Conservation (phyloP, 1,284 basidiomycete genomes). For the Heterobasidion parviporum region DNA sequence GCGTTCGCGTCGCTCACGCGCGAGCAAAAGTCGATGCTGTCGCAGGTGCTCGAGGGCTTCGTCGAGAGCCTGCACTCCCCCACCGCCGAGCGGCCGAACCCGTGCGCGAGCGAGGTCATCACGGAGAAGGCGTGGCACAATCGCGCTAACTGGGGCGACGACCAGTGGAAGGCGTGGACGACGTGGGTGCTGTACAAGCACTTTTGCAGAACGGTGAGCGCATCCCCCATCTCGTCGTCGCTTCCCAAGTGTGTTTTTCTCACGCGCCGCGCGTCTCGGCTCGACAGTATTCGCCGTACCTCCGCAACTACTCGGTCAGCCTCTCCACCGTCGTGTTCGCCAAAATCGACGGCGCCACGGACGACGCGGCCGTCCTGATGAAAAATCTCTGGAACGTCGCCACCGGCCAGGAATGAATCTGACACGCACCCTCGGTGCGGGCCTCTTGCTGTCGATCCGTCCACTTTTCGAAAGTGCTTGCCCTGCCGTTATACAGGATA, state of each 20-base stretch:
- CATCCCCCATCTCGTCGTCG: not conserved
- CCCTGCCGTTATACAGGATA: too few species aligned
- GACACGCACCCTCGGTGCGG: too few species aligned
- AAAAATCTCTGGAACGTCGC: conserved; percentile 64
- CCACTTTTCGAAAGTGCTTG: too few species aligned
- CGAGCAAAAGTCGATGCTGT: conserved; percentile 67
- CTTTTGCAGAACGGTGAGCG: conserved; percentile 69
- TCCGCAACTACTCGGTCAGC: conserved; percentile 61
- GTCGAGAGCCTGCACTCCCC: conserved; percentile 46
- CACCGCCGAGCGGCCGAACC: conserved; percentile 22
- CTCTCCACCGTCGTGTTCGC: conserved; percentile 57
- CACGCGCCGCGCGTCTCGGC: not conserved
- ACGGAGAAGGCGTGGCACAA: conserved; percentile 59
- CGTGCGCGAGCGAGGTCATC: conserved; percentile 37
- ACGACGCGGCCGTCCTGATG: conserved; percentile 49
- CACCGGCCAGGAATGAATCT: conserved; percentile 40
- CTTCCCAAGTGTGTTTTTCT: not conserved
- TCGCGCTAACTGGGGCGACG: conserved; percentile 57
- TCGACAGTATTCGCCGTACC: conserved; percentile 63
- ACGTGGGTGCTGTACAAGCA: conserved; percentile 85
- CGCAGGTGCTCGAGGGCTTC: conserved; percentile 64
- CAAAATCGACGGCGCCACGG: conserved; percentile 44
- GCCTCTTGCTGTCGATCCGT: not conserved
- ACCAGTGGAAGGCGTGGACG: conserved; percentile 76
- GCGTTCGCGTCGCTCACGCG: conserved; percentile 63